Percentiles rank a stretch among this genome's conserved stretches.
Evolutionary conservation across 768 basidiomycete genomes (phyloP).

Genomic region (Scleroderma citrinum): DNA sequence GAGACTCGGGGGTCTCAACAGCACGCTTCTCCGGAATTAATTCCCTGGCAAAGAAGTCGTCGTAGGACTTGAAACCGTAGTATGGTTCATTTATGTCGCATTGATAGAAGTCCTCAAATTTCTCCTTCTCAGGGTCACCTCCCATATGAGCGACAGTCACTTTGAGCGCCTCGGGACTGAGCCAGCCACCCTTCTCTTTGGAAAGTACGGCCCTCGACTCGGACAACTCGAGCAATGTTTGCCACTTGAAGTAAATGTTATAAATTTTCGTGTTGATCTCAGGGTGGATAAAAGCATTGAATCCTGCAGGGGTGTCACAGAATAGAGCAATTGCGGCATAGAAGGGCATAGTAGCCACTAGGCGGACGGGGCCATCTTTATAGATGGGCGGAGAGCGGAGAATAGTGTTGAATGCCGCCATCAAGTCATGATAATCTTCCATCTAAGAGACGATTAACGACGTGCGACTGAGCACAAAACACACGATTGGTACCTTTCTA

Average conservation of each 20-base stretch:
- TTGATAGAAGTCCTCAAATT: constrained; percentile 35
- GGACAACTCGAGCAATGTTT: constrained; percentile 38
- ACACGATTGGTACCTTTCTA: background rate
- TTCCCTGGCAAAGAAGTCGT: constrained; percentile 49
- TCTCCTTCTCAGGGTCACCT: constrained; percentile 2
- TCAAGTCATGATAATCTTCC: background rate
- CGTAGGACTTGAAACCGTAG: constrained; percentile 45
- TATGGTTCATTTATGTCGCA: constrained; percentile 35
- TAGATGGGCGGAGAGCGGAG: background rate
- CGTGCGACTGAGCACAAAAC: background rate
- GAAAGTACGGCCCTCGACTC: constrained; percentile 34
- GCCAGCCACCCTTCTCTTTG: constrained; percentile 39
- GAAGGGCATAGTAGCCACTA: background rate
- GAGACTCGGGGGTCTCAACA: constrained; percentile 20
- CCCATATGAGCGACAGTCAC: constrained; percentile 5
- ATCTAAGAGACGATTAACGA: background rate
- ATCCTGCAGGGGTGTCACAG: background rate
- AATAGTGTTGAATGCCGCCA: constrained; percentile 5
- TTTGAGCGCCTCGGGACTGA: constrained; percentile 30
- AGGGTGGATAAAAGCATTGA: background rate
- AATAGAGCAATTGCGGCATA: background rate
- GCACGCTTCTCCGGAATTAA: constrained; percentile 39
- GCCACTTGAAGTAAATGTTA: constrained; percentile 47
- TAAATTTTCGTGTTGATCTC: constrained; percentile 43
- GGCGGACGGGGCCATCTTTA: background rate